Conservation (phyloP, 1,139 yeast species). For the Pichia sp. region DNA sequence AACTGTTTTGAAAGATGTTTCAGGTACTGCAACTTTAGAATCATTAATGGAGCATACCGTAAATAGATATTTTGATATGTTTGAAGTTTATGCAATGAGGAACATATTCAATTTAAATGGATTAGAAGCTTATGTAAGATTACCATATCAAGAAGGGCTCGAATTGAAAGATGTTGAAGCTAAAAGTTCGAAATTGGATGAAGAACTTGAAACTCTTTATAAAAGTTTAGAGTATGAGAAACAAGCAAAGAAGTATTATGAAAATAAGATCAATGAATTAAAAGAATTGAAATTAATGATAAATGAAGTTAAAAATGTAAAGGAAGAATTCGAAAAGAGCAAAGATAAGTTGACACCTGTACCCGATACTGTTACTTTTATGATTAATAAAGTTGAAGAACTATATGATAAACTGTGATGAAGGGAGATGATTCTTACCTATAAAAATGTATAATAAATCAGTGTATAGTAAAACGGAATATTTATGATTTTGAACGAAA, state of each 20-base stretch:
- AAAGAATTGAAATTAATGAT: neutral
- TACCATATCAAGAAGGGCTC: conserved; percentile 62
- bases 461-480: too few relatives aligned
- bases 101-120: conserved; percentile 53
- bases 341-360: neutral
- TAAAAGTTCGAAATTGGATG: conserved; percentile 29
- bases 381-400: neutral
- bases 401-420: neutral
- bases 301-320: neutral
- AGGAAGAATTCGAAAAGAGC: neutral
- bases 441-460: too few relatives aligned
- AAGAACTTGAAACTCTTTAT: conserved; percentile 27
- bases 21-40: conserved; percentile 78
- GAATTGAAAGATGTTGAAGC: conserved; percentile 25
- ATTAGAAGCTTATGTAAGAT: conserved; percentile 44
- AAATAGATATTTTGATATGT: conserved; percentile 81
- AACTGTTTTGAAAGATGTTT: conserved; percentile 52
- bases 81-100: conserved; percentile 74
- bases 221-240: conserved; percentile 27
- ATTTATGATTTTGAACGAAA: too few relatives aligned
- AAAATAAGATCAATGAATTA: neutral
- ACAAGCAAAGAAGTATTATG: neutral
- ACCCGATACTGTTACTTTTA: neutral
- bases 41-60: conserved; percentile 68
- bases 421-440: too few relatives aligned